phyloP scores from a whole-genome alignment of 108 stramenopile species.

The Epipyxis sp. region DNA sequence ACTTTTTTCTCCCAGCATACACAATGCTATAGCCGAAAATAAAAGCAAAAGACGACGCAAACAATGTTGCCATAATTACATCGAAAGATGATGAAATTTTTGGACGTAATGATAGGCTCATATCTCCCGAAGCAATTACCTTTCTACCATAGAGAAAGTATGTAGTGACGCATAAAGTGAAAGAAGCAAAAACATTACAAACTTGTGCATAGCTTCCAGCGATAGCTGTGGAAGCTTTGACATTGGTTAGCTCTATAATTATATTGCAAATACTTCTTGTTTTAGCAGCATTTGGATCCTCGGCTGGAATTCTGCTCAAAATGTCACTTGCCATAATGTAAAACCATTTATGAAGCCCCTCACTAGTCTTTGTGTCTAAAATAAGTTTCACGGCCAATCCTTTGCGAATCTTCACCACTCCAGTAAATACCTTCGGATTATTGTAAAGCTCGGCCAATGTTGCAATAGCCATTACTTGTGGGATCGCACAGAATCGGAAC shows the following conservation, averaged over 20 bases:
- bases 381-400: conserved; percentile 56
- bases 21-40: too few relatives aligned
- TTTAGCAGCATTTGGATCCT: conserved; percentile 41
- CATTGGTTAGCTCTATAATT: neutral
- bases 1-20: too few relatives aligned
- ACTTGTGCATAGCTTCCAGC: too few relatives aligned
- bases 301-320: conserved; percentile 33
- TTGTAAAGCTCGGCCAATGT: conserved; percentile 88
- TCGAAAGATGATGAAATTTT: too few relatives aligned
- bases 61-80: too few relatives aligned
- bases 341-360: conserved; percentile 43
- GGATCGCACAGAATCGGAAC: conserved; percentile 97
- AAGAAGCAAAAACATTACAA: too few relatives aligned
- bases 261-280: neutral
- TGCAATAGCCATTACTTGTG: conserved; percentile 98
- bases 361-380: conserved; percentile 26
- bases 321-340: conserved; percentile 31
- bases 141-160: too few relatives aligned
- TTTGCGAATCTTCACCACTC: conserved; percentile 87
- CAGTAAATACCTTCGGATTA: conserved; percentile 89
- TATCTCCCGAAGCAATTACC: too few relatives aligned
- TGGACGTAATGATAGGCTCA: too few relatives aligned
- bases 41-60: too few relatives aligned
- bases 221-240: too few relatives aligned
- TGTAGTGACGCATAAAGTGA: too few relatives aligned